Evolutionary conservation across 75 land plant genomes (phyloP).

Genomic region (Picea glauca): DNA sequence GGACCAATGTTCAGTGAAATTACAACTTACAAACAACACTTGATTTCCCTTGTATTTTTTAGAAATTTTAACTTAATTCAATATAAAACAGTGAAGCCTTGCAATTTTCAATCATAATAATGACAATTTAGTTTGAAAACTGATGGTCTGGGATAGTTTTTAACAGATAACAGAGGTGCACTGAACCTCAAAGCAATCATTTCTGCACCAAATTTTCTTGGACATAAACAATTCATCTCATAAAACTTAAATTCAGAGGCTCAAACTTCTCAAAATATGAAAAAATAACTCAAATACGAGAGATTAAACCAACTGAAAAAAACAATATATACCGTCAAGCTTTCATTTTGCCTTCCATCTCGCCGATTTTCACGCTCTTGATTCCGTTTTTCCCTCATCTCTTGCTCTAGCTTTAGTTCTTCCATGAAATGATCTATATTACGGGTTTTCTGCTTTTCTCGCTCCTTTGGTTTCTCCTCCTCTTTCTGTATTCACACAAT

Average conservation of each 20-base stretch:
- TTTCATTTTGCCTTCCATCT: slow-evolving; percentile 66
- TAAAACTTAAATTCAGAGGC: background rate
- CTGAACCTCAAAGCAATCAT: background rate
- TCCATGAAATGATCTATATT: slow-evolving; percentile 97
- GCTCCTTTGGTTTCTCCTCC: slow-evolving; percentile 79
- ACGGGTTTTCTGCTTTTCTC: slow-evolving; percentile 74
- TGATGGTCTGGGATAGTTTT: background rate
- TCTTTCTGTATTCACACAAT: slow-evolving; percentile 53
- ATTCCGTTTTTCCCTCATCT: slow-evolving; percentile 83
- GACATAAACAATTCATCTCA: background rate
- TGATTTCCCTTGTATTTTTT: slow-evolving; percentile 6
- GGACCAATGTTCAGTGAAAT: background rate
- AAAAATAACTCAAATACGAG: background rate
- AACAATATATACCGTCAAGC: slow-evolving; percentile 24
- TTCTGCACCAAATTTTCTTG: background rate
- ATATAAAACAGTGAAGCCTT: background rate
- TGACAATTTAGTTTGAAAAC: background rate
- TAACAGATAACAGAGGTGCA: background rate
- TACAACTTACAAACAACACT: background rate
- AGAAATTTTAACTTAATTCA: background rate
- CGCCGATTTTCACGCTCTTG: slow-evolving; percentile 89
- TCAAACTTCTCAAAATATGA: background rate
- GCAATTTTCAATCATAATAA: background rate
- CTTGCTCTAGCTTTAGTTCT: slow-evolving; percentile 93
- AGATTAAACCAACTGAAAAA: slow-evolving; percentile 9